Base-by-base conservation (phyloP, 2,329 filamentous ascomycete species). In the Immersiporthe knoxdaviesiana region DNA sequence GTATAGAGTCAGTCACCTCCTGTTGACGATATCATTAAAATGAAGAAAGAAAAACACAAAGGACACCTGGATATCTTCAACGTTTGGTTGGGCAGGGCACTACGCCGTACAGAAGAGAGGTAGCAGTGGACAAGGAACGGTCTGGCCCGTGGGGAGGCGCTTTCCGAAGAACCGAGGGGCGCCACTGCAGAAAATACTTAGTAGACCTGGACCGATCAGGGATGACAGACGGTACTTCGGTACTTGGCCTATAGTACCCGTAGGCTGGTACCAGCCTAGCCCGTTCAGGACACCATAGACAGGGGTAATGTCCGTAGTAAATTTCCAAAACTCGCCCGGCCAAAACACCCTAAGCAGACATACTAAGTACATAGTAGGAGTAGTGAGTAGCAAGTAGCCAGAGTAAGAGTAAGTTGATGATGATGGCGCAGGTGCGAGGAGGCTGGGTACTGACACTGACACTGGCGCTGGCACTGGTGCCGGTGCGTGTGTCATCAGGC, bases 151-250 rank as follows among this genome's bases (percentile, higher is more conserved):
- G 30, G 56, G 56, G 56, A 59, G 56, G 56, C 21, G 56, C 56
- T 59, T 59, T 37, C 56, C 56, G 56, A 59, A n/a, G 30, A 59
- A 59, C 56, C 56, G 56, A 59, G 56, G 44, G 56, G 56, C 56
- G 56, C 56, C 56, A 59, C 56, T 59, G 56, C 56, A 59, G 56
- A 59, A 27, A 30, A 30, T 18, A 27, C n/a, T n/a, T n/a, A n/a
- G n/a, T n/a, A 30, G 52, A 56, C 52, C 56, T n/a, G 32, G 56
- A 59, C 32, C 32, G 56, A 59, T 59, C 56, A 59, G 56, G 56
- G 56, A 37, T 59, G 30, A 37, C 56, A 59, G 30, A 24, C 32
- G 32, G 32, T 59, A 59, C 56, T 59, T 30, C 30, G 56, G 32
- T 59, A 59, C 56, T 37, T 59, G 16, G 27, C 32, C 56, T 59